Evolutionary conservation across 2,329 filamentous ascomycete genomes (phyloP).

Genomic region (Pyrenophora graminea): DNA sequence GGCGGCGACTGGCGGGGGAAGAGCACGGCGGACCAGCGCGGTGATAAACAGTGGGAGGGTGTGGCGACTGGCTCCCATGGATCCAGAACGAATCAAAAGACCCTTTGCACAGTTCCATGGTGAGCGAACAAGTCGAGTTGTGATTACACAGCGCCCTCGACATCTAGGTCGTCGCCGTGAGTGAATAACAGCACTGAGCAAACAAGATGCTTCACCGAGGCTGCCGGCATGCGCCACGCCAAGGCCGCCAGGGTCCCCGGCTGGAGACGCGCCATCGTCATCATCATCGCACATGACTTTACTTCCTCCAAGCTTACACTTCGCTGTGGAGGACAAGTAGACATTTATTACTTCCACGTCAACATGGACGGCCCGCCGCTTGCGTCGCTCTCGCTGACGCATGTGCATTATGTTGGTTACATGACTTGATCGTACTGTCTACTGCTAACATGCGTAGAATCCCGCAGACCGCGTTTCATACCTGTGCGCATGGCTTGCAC

Average conservation of each 20-base stretch:
- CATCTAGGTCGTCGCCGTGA: neutral
- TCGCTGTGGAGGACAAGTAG: too few relatives aligned
- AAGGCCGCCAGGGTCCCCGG: constrained; percentile 9
- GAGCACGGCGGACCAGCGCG: constrained; percentile 4
- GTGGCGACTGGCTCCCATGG: constrained; percentile 17
- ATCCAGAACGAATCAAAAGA: constrained; percentile 12
- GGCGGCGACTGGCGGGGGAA: constrained; percentile 17
- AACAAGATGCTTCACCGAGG: neutral
- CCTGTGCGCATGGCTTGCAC: constrained; percentile 88
- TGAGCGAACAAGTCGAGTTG: constrained; percentile 6
- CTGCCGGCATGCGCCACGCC: constrained; percentile 4
- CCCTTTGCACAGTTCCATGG: constrained; percentile 22
- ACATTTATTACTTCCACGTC: neutral
- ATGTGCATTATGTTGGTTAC: constrained; percentile 84
- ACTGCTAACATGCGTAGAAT: constrained; percentile 63
- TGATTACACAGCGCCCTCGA: neutral
- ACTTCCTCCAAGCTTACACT: constrained; percentile 1
- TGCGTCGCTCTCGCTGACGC: constrained; percentile 89
- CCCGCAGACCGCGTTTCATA: constrained; percentile 83
- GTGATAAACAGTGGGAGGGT: constrained; percentile 17
- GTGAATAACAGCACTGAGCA: neutral
- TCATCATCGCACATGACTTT: constrained; percentile 5
- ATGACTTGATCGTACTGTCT: constrained; percentile 2
- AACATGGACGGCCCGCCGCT: constrained; percentile 62
- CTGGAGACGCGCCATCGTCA: constrained; percentile 7